Evolutionary conservation across 306 rosid species (phyloP), one percentile per base, ranked within the genome.

Genomic region (Dalbergia cochinchinensis): DNA sequence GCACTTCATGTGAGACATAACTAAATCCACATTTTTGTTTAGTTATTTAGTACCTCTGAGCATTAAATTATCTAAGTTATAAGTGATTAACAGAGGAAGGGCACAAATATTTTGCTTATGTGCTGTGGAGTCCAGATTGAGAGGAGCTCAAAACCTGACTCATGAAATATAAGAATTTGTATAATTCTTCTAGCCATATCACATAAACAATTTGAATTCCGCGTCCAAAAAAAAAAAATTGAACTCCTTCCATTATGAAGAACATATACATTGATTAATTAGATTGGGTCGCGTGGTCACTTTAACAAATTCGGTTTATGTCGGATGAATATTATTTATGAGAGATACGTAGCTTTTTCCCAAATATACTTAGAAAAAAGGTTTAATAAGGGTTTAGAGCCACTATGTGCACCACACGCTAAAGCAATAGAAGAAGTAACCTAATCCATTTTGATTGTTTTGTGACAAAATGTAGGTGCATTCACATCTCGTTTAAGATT

Each of bases 381-480:
- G 20, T 15, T 47, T 4, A 65, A 37, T 6, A 18, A 75, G 22
- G 44, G 26, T 68, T 57, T 68, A 69, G 59, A 37, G 64, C 78
- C 64, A 70, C 69, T 19, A 8, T 8, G 22, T 8, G 4, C 19
- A 41, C 12, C 64, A 51, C 4, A 44, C 19, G 62, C 6, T 7
- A 70, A 53, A 41, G 60, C 60, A 53, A 53, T 53, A 53, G 6
- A 48, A 11, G 7, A 53, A 53, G 12, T 7, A 53, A 53, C 19
- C 19, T 53, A 53, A 44, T 44, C 12, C 50, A 39, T 9, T 20
- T 37, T 19, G 58, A 16, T 77, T 18, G 20, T 50, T 42, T 51
- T 4, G 0, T 0, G 14, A 19, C 16, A 19, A 65, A 48, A 77
- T 65, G 65, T 78, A 78, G 83, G 80, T 83, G 60, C 16, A 54